Base-by-base conservation (phyloP, 768 basidiomycete species). In the Zangia roseola region DNA sequence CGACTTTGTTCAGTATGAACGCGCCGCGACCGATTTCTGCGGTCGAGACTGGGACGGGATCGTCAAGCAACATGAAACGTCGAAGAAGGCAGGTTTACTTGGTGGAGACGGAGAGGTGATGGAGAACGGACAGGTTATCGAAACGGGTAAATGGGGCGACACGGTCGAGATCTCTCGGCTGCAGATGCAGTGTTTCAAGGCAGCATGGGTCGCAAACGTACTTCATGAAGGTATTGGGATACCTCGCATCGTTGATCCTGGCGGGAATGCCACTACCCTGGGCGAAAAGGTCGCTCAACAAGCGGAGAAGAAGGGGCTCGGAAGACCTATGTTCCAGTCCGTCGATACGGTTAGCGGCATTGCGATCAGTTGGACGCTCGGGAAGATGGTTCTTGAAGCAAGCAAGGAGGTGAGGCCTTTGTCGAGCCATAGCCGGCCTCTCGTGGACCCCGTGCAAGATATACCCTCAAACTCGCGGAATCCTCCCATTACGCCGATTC, bases 111-210 rank as follows among this genome's bases (percentile, higher is more conserved):
- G 83, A 12, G 81, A 88, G 63, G 77, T 87, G 12, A 72, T 79
- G 50, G 62, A 79, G 61, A 70, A 75, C 45, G 86, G 85, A 17
- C 65, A 80, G 50, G 66, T 87, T 12, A 76, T 88, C n/a, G 77
- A 75, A 23, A 75, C 78, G 4, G 84, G 83, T 0, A 76, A 78
- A 55, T 91, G 88, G 89, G 80, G 80, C 20, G 74, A 82, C 33
- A 71, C 81, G 46, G 85, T 95, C 49, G 94, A 94, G 64, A 69
- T 90, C 30, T 80, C 89, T 20, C 81, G 95, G 39, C 71, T 99
- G 50, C 83, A 95, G 71, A 90, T 95, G 89, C 97, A 98, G 65
- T 99, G 97, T 66, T 99, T 99, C 84, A 99, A 99, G 69, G 93
- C 95, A 1, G 94, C 97, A 2, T 99, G 97, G 97, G 80, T 99